Conservation (phyloP, 306 rosid species). For the Cucumis sativus region DNA sequence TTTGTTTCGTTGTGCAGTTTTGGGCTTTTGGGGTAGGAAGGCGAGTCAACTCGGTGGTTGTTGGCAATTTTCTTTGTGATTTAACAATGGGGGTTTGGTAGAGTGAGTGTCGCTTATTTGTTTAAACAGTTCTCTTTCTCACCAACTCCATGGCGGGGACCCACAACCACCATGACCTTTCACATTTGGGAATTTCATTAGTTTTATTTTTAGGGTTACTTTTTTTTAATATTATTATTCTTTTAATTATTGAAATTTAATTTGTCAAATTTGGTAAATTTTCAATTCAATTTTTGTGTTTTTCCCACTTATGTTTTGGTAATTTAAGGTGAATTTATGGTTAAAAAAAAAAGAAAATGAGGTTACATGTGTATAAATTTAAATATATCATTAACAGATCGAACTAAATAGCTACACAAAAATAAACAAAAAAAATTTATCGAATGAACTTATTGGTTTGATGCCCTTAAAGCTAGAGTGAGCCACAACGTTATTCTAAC, state of each 20-base stretch:
- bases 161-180: background rate
- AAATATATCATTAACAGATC: too few species aligned
- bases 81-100: background rate
- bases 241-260: background rate
- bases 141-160: background rate
- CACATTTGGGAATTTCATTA: background rate
- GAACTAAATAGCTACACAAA: too few species aligned
- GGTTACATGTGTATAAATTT: too few species aligned
- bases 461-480: too few species aligned
- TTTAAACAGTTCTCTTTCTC: background rate
- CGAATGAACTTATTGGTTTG: too few species aligned
- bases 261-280: background rate
- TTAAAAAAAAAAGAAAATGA: too few species aligned
- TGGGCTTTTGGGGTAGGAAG: background rate
- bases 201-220: background rate
- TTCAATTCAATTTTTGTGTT: background rate
- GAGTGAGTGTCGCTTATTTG: background rate
- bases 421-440: too few species aligned
- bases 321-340: background rate
- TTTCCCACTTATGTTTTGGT: background rate
- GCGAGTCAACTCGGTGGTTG: constrained; percentile 8
- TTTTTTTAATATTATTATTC: background rate
- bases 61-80: background rate
- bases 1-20: background rate
- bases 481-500: too few species aligned